A percentile compares a stretch with the other conserved stretches of the same genome.
phyloP scores from a whole-genome alignment of 2,329 filamentous ascomycete species.

The Aspergillus latus region DNA sequence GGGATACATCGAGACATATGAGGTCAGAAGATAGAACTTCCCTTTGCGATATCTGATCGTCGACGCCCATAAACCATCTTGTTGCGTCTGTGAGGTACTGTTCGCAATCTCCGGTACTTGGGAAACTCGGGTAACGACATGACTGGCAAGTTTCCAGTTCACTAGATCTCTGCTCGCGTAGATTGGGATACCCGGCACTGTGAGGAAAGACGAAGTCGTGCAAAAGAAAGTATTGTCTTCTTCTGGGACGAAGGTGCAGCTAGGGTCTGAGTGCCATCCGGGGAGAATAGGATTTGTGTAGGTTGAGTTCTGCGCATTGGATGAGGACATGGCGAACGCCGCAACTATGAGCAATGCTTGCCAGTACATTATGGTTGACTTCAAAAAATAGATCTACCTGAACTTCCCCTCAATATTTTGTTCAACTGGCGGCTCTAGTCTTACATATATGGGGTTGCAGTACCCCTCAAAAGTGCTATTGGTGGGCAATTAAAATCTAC shows the following conservation, averaged over 20 bases:
- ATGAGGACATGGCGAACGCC: not conserved
- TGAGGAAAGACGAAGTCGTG: constrained; percentile 46
- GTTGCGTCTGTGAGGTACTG: constrained; percentile 13
- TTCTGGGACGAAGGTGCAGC: constrained; percentile 43
- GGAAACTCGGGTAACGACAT: constrained; percentile 24
- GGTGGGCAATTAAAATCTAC: too few species aligned
- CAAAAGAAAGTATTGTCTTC: constrained; percentile 46
- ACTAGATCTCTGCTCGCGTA: constrained; percentile 46
- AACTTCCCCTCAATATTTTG: not conserved
- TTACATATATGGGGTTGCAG: not conserved
- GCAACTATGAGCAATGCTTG: not conserved
- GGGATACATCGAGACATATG: constrained; percentile 26
- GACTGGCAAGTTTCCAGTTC: constrained; percentile 21
- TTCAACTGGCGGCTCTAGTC: not conserved
- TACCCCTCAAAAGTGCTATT: too few species aligned
- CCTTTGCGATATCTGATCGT: constrained; percentile 42
- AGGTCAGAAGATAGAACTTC: constrained; percentile 39
- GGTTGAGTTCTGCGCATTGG: not conserved
- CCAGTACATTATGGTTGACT: not conserved
- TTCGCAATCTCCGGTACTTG: constrained; percentile 39
- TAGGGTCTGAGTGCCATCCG: constrained; percentile 50
- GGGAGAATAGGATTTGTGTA: constrained; percentile 41
- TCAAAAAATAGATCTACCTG: not conserved
- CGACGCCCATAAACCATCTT: constrained; percentile 43
- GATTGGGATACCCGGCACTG: constrained; percentile 48